These are phyloP conservation scores for Aureobasidium vineae DNA, from an alignment of 2,329 filamentous ascomycete genomes.

Conservation along the genomic window DNA sequence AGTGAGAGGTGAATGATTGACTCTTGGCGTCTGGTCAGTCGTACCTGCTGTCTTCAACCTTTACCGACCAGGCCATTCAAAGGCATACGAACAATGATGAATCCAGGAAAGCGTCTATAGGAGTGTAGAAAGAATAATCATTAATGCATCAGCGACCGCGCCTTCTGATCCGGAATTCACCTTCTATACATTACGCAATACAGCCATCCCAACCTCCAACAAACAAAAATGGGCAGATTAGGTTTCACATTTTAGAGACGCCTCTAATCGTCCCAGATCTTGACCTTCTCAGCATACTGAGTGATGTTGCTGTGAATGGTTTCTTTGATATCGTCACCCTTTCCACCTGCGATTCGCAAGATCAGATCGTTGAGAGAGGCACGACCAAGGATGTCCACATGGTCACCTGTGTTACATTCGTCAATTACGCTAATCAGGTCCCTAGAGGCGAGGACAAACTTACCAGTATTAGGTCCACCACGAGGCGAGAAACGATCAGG, in stretches of 20 bases:
- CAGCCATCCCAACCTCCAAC: not conserved
- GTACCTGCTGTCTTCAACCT: no score
- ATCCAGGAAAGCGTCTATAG: not conserved
- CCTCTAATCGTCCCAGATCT: slow-evolving; percentile 66
- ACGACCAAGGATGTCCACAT: slow-evolving; percentile 92
- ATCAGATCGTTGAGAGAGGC: slow-evolving; percentile 89
- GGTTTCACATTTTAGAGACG: not conserved
- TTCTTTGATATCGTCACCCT: slow-evolving; percentile 74
- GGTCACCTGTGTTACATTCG: slow-evolving; percentile 65
- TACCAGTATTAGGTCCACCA: slow-evolving; percentile 63
- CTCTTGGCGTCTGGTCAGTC: no score
- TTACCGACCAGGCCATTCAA: no score
- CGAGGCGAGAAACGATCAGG: slow-evolving; percentile 88
- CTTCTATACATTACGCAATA: slow-evolving; percentile 5
- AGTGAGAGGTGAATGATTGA: not conserved
- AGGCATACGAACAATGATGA: not conserved
- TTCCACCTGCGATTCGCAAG: slow-evolving; percentile 78
- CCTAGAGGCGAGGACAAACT: no score
- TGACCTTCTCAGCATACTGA: slow-evolving; percentile 78
- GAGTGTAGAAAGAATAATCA: not conserved
- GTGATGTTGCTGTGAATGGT: slow-evolving; percentile 76
- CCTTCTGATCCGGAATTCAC: not conserved
- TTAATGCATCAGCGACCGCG: not conserved
- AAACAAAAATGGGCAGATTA: not conserved
- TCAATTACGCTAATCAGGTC: no score